Base-by-base conservation (phyloP, 495 filamentous ascomycete genomes). In the Lichina pygmaea region DNA sequence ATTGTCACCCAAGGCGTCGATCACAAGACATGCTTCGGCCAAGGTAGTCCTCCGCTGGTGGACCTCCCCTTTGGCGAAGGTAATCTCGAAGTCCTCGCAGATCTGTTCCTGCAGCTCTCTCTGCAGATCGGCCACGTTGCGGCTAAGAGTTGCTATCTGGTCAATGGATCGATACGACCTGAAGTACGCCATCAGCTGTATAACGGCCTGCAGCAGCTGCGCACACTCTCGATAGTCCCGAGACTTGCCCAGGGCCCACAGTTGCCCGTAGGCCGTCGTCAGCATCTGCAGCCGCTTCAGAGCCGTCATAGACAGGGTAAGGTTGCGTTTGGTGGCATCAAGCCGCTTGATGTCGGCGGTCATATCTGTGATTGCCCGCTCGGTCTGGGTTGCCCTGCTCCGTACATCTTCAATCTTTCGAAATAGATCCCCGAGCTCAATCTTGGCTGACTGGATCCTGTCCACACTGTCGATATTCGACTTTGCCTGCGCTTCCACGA, bases 101-200 rank as follows among this genome's bases (percentile, higher is more conserved):
- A 95, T 75, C 58, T 97, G 91, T 62, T 97, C 89, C 48, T 93
- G 64, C 33, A 97, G 64, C 59, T 95, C 89, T 38, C 86, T 67
- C 60, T 95, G 92, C 45, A 97, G 68, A 50, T 97, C 89, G 17
- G 84, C 80, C 34, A 97, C 89, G 54, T 92, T 93, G 40, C 82
- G 73, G 54, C 81, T 86, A 34, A 97, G 71, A 4, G 83, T 81
- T 13, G 89, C 89, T 51, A 99, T 95, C 65, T 99, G 89, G 56
- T 94, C 86, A 39, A 99, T 94, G 47, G 82, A 91, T 47, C 91
- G 71, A 57, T 95, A 95, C 55, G 82, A 89, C 59, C 93, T 92
- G 71, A 99, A 99, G 62, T 99, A 84, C 47, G 80, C 79, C 84
- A 94, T 93, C 33, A 99, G 74, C 69, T 99, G 89, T 49, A 95